Evolutionary conservation across 2,329 filamentous ascomycete species (phyloP), one percentile per base, ranked within the genome.

Genomic region (Conoideocrella luteorostrata): DNA sequence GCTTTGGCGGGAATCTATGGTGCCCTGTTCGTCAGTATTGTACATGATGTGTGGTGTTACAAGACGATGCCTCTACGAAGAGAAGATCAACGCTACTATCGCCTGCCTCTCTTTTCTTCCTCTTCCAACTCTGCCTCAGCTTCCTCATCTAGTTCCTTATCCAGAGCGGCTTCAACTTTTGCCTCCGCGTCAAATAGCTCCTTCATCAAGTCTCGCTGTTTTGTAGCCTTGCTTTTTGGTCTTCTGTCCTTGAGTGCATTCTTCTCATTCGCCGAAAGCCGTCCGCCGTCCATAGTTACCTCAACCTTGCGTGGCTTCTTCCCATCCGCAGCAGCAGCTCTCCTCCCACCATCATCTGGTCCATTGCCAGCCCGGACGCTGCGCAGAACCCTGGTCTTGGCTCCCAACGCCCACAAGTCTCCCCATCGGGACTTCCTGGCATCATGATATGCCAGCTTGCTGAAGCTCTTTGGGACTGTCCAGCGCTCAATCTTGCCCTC

Each of bases 331-430:
- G 60, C 50, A 3, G 54, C 62, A 7, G 69, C 63, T 32, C 71
- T 63, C 41, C 73, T 68, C 4, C 69, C 71, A 4, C 70, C 71
- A 30, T 75, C 74, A 22, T 71, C 65, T 0, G 59, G 59, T 42
- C 64, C 66, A 49, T 59, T 62, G 41, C 86, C 86, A 3, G 85
- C 64, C 7, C 81, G 77, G 34, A 86, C 67, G 12, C 68, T 71
- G 37, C 86, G 71, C 2, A 65, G 58, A 4, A 85, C 76, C 11
- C 88, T 75, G 0, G 88, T 94, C 73, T 97, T 97, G 18, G 90
- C 91, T 0, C 93, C 93, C 1, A 97, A 72, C 1, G 91, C 89
- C 93, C 93, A 98, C 9, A 97, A 71, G 61, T 97, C 93, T 30
- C 93, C 93, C 93, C 91, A 97, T 42, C 69, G 70, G 1, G 84